A percentile compares a stretch with the other conserved stretches of the same genome.
These are phyloP conservation scores for Martiniozyma asiatica DNA, from an alignment of 1,139 yeast genomes.

Conservation along the genomic window DNA sequence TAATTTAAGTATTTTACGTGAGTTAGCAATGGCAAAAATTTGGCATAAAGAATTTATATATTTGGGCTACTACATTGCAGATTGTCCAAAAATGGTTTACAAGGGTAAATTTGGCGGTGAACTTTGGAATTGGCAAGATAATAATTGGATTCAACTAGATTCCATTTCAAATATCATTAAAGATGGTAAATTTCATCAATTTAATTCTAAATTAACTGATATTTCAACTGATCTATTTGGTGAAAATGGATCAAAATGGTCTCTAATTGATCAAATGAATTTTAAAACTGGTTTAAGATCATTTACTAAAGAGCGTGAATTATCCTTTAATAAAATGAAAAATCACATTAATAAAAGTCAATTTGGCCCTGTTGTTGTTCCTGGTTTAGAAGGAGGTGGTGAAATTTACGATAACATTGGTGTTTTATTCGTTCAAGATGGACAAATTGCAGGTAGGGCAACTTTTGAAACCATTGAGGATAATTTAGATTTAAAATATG, in stretches of 20 bases:
- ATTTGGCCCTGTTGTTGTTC: too few species aligned
- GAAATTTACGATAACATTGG: too few species aligned
- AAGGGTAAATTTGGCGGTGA: constrained; percentile 73
- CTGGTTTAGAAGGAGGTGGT: too few species aligned
- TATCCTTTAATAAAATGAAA: too few species aligned
- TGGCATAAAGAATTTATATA: constrained; percentile 24
- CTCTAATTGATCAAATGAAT: too few species aligned
- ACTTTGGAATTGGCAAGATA: constrained; percentile 35
- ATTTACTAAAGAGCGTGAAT: too few species aligned
- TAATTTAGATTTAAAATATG: too few species aligned
- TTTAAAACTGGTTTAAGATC: too few species aligned
- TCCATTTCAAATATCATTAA: constrained; percentile 13
- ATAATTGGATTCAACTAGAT: neutral
- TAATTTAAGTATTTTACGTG: constrained; percentile 64
- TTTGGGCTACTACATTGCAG: constrained; percentile 68
- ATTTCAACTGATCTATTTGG: constrained; percentile 18
- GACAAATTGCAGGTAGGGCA: too few species aligned
- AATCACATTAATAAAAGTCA: too few species aligned
- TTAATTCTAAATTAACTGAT: constrained; percentile 12
- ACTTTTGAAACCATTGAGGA: too few species aligned
- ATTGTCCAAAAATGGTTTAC: constrained; percentile 74
- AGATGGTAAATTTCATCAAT: constrained; percentile 33
- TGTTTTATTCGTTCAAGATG: too few species aligned
- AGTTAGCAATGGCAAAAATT: constrained; percentile 40
- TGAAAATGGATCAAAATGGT: constrained; percentile 1